Evolutionary conservation across 768 basidiomycete genomes (phyloP).

Genomic region (Dioszegia aurantiaca): DNA sequence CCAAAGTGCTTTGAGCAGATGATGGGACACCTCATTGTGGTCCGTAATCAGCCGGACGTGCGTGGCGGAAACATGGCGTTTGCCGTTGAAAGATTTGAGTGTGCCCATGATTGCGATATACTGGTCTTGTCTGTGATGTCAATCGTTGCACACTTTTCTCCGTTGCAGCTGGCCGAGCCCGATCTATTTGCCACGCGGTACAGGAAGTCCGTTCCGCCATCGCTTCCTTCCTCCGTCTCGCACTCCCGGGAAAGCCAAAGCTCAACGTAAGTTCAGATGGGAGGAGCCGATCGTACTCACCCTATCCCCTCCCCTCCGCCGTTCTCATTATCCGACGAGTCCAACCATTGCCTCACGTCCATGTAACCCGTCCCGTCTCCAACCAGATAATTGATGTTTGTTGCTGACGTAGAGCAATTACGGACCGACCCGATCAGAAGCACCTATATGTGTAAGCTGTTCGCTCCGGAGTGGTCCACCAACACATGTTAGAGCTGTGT

Average conservation of each 20-base stretch:
- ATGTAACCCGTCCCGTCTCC: slow-evolving; percentile 73
- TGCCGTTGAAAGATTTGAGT: slow-evolving; percentile 76
- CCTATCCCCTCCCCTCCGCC: slow-evolving; percentile 49
- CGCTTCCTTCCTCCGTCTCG: slow-evolving; percentile 3
- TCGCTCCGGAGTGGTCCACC: neutral
- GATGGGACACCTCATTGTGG: slow-evolving; percentile 75
- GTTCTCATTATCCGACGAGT: slow-evolving; percentile 62
- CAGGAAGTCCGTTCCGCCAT: too few relatives aligned
- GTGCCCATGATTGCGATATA: slow-evolving; percentile 78
- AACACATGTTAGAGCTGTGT: neutral
- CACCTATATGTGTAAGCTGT: slow-evolving; percentile 57
- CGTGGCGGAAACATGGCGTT: slow-evolving; percentile 75
- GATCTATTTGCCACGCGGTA: too few relatives aligned
- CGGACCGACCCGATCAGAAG: slow-evolving; percentile 72
- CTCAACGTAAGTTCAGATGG: too few relatives aligned
- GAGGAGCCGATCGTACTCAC: too few relatives aligned
- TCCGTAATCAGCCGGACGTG: slow-evolving; percentile 69
- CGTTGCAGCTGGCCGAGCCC: too few relatives aligned
- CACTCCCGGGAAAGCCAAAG: neutral
- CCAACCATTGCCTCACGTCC: slow-evolving; percentile 63
- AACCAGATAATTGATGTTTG: slow-evolving; percentile 73
- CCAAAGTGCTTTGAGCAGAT: slow-evolving; percentile 70
- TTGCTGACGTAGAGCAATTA: slow-evolving; percentile 67
- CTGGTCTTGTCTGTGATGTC: slow-evolving; percentile 61
- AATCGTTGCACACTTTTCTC: neutral